Conservation (phyloP, 2,329 filamentous ascomycete genomes). For the Penicillium polonicum region DNA sequence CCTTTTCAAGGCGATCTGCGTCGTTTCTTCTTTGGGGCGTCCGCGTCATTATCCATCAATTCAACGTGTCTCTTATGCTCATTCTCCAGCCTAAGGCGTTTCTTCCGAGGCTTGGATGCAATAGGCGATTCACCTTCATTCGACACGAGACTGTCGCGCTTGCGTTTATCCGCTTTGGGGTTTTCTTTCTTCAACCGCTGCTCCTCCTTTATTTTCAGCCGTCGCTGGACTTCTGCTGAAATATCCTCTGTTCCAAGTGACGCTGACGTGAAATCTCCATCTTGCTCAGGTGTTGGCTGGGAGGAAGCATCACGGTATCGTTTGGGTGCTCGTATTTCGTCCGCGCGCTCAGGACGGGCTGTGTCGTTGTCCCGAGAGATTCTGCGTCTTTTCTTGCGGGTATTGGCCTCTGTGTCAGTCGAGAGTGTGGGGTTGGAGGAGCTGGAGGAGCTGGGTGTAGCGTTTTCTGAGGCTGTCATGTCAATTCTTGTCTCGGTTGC, state of each 20-base stretch:
- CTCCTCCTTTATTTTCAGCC: conserved; percentile 46
- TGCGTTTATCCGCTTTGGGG: conserved; percentile 39
- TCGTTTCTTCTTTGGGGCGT: conserved; percentile 7
- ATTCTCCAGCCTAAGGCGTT: conserved; percentile 18
- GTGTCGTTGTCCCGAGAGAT: neutral
- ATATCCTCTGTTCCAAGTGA: conserved; percentile 46
- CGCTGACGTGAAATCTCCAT: conserved; percentile 28
- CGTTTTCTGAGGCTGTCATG: neutral
- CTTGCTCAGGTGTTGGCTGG: conserved; percentile 17
- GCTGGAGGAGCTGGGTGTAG: neutral
- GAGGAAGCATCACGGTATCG: conserved; percentile 9
- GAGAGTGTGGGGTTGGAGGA: conserved; percentile 5
- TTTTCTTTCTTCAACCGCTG: conserved; percentile 30
- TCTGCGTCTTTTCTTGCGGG: conserved; percentile 13
- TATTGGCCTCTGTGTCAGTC: conserved; percentile 13
- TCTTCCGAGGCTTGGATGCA: conserved; percentile 21
- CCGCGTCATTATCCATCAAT: neutral
- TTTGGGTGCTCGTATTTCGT: conserved; percentile 15
- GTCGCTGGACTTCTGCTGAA: conserved; percentile 46
- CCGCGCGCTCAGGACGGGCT: neutral
- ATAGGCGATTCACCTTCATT: conserved; percentile 23
- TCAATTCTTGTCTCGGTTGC: neutral
- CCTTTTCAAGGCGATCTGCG: neutral
- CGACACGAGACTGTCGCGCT: conserved; percentile 40
- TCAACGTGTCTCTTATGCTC: conserved; percentile 8